These are phyloP conservation scores for Trypanosomatidae sp. DNA, from an alignment of 208 protist genomes.

Conservation along the genomic window DNA sequence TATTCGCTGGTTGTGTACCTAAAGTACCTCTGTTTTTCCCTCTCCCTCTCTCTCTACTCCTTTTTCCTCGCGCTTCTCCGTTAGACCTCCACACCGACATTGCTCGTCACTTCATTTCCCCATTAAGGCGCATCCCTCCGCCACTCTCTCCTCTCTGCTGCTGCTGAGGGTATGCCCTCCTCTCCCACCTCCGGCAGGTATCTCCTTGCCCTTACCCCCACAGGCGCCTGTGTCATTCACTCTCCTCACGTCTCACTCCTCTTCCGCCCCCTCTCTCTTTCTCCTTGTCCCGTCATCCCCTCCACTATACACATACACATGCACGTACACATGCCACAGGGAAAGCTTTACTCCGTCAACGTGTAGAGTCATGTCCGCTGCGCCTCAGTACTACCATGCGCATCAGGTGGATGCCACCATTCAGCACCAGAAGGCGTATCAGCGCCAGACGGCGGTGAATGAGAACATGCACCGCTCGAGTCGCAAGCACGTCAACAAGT, in stretches of 20 bases:
- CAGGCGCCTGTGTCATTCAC: background rate
- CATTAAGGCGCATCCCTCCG: background rate
- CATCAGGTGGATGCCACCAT: conserved; percentile 83
- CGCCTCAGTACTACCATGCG: conserved; percentile 67
- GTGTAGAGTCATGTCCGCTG: conserved; percentile 32
- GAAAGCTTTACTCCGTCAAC: background rate
- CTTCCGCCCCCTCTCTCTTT: background rate
- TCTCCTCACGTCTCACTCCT: conserved; percentile 4
- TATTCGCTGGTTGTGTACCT: background rate
- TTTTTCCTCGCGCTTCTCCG: background rate
- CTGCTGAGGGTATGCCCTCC: background rate
- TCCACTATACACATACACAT: background rate
- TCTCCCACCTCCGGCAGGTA: background rate
- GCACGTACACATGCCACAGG: background rate
- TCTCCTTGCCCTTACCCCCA: background rate
- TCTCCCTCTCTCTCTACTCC: background rate
- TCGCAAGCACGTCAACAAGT: conserved; percentile 57
- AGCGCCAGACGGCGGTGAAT: conserved; percentile 91
- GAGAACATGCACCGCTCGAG: conserved; percentile 84
- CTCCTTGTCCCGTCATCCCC: background rate
- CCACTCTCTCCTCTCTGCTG: background rate
- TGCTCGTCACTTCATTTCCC: background rate
- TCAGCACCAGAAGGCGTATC: conserved; percentile 92
- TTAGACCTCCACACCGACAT: background rate
- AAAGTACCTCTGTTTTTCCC: background rate